Base-by-base conservation (phyloP, 495 filamentous ascomycete genomes). In the Xylaria sp. region DNA sequence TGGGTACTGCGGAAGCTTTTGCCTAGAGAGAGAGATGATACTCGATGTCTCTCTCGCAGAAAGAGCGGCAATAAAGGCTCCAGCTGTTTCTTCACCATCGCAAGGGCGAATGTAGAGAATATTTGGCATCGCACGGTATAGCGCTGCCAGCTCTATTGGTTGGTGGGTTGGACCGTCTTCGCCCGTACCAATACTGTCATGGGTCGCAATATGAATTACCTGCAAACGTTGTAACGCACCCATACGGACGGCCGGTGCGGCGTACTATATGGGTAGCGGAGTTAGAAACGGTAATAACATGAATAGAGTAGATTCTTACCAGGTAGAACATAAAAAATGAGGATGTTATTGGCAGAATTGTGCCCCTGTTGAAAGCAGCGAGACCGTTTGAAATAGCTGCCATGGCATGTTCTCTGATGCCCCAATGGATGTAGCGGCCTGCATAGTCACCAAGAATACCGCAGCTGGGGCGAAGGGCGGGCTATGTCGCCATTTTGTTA, bases 271-370 rank as follows among this genome's bases (percentile, higher is more conserved):
- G 21, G n/a, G n/a, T 24, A 24, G 15, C n/a, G n/a, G n/a, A n/a
- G n/a, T n/a, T n/a, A n/a, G n/a, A n/a, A n/a, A n/a, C n/a, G n/a
- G n/a, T n/a, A n/a, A n/a, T n/a, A n/a, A n/a, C n/a, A n/a, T n/a
- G n/a, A n/a, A n/a, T n/a, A 11, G 1, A n/a, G 17, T 11, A 33
- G 33, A 4, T 21, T 57, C 57, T 61, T 4, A 61, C 57, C 14
- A 89, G 78, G 75, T 88, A 90, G 76, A 90, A 90, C 86, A 89
- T 90, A 78, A 88, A 87, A 77, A 89, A 88, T 8, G 80, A 81
- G 0, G 84, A 84, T 4, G 86, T 88, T 50, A 86, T 75, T 0
- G 86, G 87, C 44, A 88, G 74, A 71, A 88, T 82, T 1, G 85
- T 88, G 70, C 81, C 81, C 3, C 78, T 82, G 59, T 79, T 76